Conservation (phyloP, 176 grass and related monocot genomes). For the Bonia amplexicaulis region DNA sequence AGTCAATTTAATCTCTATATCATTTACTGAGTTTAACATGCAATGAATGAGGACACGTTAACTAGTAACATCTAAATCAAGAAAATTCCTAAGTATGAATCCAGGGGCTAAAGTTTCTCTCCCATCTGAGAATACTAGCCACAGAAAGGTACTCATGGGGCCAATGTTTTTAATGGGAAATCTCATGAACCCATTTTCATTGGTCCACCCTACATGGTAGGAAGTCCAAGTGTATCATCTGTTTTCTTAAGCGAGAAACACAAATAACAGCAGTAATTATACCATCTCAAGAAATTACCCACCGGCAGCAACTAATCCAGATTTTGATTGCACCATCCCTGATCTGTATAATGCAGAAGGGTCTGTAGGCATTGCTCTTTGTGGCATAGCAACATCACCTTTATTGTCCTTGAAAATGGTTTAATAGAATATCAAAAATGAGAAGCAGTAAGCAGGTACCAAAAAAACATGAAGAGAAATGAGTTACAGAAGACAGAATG, state of each 20-base stretch:
- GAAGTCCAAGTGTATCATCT: background rate
- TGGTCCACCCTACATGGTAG: background rate
- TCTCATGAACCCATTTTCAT: background rate
- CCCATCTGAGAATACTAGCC: background rate
- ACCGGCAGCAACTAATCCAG: slow-evolving; percentile 62
- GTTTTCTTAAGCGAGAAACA: background rate
- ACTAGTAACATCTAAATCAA: slow-evolving; percentile 17
- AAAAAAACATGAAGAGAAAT: slow-evolving; percentile 5
- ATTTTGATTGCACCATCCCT: slow-evolving; percentile 70
- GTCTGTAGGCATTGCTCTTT: slow-evolving; percentile 66
- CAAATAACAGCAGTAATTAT: background rate
- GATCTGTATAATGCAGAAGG: slow-evolving; percentile 59
- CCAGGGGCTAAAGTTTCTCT: background rate
- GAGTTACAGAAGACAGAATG: slow-evolving; percentile 22
- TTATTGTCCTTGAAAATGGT: slow-evolving; percentile 67
- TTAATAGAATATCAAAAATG: slow-evolving; percentile 7
- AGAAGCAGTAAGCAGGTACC: background rate
- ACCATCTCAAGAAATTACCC: slow-evolving; percentile 26
- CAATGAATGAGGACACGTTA: background rate
- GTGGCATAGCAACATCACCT: slow-evolving; percentile 53
- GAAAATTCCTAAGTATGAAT: background rate
- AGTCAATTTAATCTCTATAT: background rate
- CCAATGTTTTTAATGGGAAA: slow-evolving; percentile 1
- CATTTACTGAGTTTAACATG: background rate
- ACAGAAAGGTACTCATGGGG: background rate